Evolutionary conservation across 495 filamentous ascomycete species (phyloP).

Genomic region (Apiosordaria backusii): DNA sequence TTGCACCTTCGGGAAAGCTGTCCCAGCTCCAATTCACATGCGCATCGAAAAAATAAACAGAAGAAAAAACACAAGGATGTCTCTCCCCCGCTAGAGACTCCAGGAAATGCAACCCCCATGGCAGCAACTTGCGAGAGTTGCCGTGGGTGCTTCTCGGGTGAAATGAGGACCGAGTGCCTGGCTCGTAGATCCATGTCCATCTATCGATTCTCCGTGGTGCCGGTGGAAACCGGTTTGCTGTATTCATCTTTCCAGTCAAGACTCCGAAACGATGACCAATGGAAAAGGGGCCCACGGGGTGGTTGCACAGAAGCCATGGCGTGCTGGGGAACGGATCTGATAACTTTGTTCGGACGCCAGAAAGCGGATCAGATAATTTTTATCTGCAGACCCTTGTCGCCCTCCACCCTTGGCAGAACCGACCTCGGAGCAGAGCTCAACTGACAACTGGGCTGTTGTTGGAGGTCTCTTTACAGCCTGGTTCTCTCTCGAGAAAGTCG

Average conservation of each 20-base stretch:
- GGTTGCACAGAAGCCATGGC: constrained; percentile 18
- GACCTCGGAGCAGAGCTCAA: constrained; percentile 28
- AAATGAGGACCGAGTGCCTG: background rate
- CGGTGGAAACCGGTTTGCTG: constrained; percentile 11
- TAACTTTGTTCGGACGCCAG: constrained; percentile 44
- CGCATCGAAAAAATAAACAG: background rate
- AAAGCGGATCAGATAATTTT: constrained; percentile 43
- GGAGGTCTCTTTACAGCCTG: too few species aligned
- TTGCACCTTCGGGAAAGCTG: background rate
- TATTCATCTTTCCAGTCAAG: background rate
- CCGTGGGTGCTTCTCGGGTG: too few species aligned
- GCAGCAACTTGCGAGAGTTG: background rate
- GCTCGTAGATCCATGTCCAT: background rate
- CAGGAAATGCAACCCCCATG: background rate
- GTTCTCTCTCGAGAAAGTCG: too few species aligned
- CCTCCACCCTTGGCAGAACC: constrained; percentile 11
- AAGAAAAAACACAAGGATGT: background rate
- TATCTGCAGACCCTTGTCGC: constrained; percentile 9
- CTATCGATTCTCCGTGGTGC: background rate
- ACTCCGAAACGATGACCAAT: constrained; percentile 20
- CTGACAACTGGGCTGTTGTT: background rate
- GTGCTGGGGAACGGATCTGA: constrained; percentile 44
- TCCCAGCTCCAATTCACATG: background rate
- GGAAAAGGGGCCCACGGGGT: constrained; percentile 1
- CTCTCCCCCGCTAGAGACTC: background rate